Percentiles rank a stretch among this genome's conserved stretches.
These are phyloP conservation scores for Pinguiococcus pyrenoidosus DNA, from an alignment of 108 stramenopile species.

Conservation along the genomic window DNA sequence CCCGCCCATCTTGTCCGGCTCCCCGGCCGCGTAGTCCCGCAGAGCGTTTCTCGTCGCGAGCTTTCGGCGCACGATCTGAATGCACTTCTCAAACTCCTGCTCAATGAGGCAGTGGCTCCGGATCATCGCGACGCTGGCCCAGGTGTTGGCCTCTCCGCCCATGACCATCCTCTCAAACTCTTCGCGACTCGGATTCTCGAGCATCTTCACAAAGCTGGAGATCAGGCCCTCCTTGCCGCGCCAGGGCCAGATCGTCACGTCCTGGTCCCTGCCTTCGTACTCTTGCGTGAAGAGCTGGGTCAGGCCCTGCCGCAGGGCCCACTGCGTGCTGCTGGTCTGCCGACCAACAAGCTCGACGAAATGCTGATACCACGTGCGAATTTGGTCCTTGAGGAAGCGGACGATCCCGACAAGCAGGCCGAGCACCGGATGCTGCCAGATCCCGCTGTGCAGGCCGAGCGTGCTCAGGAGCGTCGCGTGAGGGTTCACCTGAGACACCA, in stretches of 20 bases:
- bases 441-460: slow-evolving; percentile 16
- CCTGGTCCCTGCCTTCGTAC: slow-evolving; percentile 84
- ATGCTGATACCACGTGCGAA: slow-evolving; percentile 51
- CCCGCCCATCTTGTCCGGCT: background rate
- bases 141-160: slow-evolving; percentile 18
- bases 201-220: slow-evolving; percentile 55
- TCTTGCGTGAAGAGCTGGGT: slow-evolving; percentile 44
- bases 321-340: slow-evolving; percentile 56
- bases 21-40: background rate
- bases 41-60: background rate
- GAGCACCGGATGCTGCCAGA: slow-evolving; percentile 32
- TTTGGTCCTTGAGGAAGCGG: slow-evolving; percentile 53
- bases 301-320: slow-evolving; percentile 57
- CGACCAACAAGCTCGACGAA: slow-evolving; percentile 65
- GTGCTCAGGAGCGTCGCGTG: slow-evolving; percentile 27
- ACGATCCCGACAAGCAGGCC: slow-evolving; percentile 61
- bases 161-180: slow-evolving; percentile 41
- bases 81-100: slow-evolving; percentile 27
- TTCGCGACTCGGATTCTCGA: slow-evolving; percentile 68
- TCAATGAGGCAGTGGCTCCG: slow-evolving; percentile 21
- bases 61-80: slow-evolving; percentile 7
- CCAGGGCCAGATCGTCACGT: slow-evolving; percentile 92
- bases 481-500: slow-evolving; percentile 70
- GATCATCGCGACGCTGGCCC: slow-evolving; percentile 18
- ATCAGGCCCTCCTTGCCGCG: slow-evolving; percentile 57